Percentiles rank a stretch among this genome's conserved stretches.
Conservation (phyloP, 2,329 filamentous ascomycete genomes). For the Nemania sp. region DNA sequence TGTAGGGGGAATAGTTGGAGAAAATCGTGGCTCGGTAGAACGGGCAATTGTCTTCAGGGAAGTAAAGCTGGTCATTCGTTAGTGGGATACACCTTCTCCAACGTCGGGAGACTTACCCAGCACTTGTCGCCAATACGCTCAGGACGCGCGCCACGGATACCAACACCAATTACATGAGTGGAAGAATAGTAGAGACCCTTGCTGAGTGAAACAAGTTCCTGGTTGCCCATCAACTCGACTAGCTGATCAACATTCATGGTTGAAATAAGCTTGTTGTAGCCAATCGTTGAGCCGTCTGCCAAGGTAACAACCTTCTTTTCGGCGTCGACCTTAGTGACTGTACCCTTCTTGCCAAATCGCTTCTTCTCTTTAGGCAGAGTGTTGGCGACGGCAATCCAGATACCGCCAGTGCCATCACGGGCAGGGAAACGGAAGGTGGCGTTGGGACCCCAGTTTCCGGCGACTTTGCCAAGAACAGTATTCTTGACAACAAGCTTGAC, state of each 20-base stretch:
- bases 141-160: constrained; percentile 86
- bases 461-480: constrained; percentile 93
- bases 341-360: constrained; percentile 81
- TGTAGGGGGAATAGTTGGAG: constrained; percentile 99
- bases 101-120: constrained; percentile 67
- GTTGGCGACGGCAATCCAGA: constrained; percentile 96
- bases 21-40: constrained; percentile 99
- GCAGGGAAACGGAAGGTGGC: constrained; percentile 98
- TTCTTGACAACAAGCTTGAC: constrained; percentile 93
- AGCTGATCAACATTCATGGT: constrained; percentile 96
- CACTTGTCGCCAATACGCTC: constrained; percentile 99
- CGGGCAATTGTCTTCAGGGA: constrained; percentile 97
- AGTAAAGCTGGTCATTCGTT: constrained; percentile 71
- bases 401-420: constrained; percentile 92
- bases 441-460: constrained; percentile 97
- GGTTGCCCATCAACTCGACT: constrained; percentile 83
- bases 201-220: constrained; percentile 79
- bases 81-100: constrained; percentile 2
- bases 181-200: constrained; percentile 96
- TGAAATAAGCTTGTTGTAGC: constrained; percentile 90
- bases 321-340: constrained; percentile 85
- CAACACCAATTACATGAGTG: constrained; percentile 96
- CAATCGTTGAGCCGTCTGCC: constrained; percentile 82
- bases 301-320: constrained; percentile 81
- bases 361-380: constrained; percentile 92